A percentile compares a stretch with the other conserved stretches of the same genome.
These are phyloP conservation scores for Carex littledalei DNA, from an alignment of 176 grass and related monocot genomes.

Conservation along the genomic window DNA sequence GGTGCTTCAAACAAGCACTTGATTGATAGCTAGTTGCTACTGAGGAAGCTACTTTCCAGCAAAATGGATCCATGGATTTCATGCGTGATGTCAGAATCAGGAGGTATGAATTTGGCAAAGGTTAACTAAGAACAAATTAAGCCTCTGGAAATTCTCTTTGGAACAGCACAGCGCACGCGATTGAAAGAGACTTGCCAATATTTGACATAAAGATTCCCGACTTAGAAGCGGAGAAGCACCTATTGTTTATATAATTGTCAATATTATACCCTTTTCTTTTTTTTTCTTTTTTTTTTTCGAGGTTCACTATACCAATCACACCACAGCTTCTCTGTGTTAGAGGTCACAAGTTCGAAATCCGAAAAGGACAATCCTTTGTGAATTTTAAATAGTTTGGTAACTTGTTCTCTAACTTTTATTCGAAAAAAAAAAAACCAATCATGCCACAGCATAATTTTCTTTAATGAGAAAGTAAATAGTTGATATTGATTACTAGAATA, in stretches of 20 bases:
- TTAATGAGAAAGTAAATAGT: background rate
- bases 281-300: background rate
- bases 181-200: constrained; percentile 7
- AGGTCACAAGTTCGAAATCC: no score
- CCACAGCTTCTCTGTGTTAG: background rate
- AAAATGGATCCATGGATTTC: constrained; percentile 19
- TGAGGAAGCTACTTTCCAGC: constrained; percentile 7
- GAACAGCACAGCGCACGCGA: background rate
- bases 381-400: no score
- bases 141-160: background rate
- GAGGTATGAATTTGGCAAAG: background rate
- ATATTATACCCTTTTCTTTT: background rate
- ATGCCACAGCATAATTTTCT: background rate
- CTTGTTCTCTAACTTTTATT: no score
- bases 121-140: background rate
- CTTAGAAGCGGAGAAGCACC: background rate
- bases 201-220: constrained; percentile 11
- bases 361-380: no score
- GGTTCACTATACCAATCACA: background rate
- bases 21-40: constrained; percentile 5
- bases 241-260: background rate
- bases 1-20: constrained; percentile 24
- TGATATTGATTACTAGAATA: background rate
- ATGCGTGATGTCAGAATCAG: constrained; percentile 2
- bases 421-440: background rate